A percentile compares a stretch with the other conserved stretches of the same genome.
These are phyloP conservation scores for Flaveria bidentis DNA, from an alignment of 129 eudicot genomes.

Conservation along the genomic window DNA sequence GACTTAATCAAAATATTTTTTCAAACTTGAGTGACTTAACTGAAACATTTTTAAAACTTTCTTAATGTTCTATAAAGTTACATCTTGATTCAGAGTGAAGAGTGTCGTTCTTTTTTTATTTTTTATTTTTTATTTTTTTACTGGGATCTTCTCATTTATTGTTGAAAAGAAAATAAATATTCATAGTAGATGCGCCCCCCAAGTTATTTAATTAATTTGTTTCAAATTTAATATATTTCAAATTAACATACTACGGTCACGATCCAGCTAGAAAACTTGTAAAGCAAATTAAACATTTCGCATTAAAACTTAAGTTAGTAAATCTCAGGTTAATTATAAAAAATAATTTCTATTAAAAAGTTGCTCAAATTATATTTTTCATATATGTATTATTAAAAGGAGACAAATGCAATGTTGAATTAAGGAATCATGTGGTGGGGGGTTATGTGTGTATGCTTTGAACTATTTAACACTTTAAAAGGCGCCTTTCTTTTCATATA, in stretches of 20 bases:
- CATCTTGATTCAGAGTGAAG: too few species aligned
- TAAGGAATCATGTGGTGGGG: constrained; percentile 16
- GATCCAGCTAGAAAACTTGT: not conserved
- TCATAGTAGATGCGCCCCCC: too few species aligned
- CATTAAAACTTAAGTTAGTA: not conserved
- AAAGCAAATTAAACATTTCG: not conserved
- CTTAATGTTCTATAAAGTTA: too few species aligned
- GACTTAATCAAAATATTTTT: too few species aligned
- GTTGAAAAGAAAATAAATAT: too few species aligned
- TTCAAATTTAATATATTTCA: not conserved
- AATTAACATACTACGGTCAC: not conserved
- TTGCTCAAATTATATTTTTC: not conserved
- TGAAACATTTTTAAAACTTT: too few species aligned
- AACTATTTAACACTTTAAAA: constrained; percentile 13
- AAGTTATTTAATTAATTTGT: too few species aligned
- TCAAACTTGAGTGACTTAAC: too few species aligned
- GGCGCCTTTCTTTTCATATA: not conserved
- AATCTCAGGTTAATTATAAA: not conserved
- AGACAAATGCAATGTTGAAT: not conserved
- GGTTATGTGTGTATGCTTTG: constrained; percentile 3
- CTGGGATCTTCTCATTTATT: too few species aligned
- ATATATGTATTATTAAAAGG: not conserved
- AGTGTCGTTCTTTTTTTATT: too few species aligned
- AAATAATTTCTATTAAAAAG: too few species aligned
- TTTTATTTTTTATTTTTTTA: too few species aligned